Base-by-base conservation (phyloP, 2,329 filamentous ascomycete species). In the Paecilomyces dactylethromorphus region DNA sequence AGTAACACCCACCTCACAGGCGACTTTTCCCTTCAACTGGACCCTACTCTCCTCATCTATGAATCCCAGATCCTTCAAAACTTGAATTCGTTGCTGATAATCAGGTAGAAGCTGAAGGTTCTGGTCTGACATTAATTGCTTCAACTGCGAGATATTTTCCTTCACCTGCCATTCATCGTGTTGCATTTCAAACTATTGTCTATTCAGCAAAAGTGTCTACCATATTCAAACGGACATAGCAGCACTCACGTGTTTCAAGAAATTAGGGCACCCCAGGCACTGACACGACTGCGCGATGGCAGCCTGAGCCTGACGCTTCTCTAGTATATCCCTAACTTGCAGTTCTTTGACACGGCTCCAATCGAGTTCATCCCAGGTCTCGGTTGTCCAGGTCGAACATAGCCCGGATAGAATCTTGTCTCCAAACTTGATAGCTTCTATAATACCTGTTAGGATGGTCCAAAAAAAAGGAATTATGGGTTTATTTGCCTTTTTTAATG, bases 81-180 rank as follows among this genome's bases (percentile, higher is more conserved):
- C 94, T 62, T 89, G 86, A 39, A 97, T 91, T 55, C 94, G 88
- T 76, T 97, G 94, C 70, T 97, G 90, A 71, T 99, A 99, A 75
- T 99, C 94, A 0, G 94, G 94, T 10, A 99, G 84, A 3, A 99
- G 84, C 70, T 97, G 92, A 2, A 99, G 84, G 70, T 97, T 97
- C 72, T 97, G 93, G 72, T 97, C 92, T 1, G 94, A 97, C 77
- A 97, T 91, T 29, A 93, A 82, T 69, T 91, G 88, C 61, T 92
- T 91, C 60, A 99, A 81, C 61, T 92, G 87, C 13, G 87, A 85
- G 66, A 99, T 97, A 67, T 95, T 92, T 72, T 96, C 92, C 72
- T 94, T 91, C 73, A 99, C 91, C 53, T 96, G 83, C 92, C 93
- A 97, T 75, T 97, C 90, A 70, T 97, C 91, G 69, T 99, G 92